Evolutionary conservation across 106 monocot genomes (phyloP), one percentile per base, ranked within the genome.

Genomic region (Alisma plantagoaquatica): DNA sequence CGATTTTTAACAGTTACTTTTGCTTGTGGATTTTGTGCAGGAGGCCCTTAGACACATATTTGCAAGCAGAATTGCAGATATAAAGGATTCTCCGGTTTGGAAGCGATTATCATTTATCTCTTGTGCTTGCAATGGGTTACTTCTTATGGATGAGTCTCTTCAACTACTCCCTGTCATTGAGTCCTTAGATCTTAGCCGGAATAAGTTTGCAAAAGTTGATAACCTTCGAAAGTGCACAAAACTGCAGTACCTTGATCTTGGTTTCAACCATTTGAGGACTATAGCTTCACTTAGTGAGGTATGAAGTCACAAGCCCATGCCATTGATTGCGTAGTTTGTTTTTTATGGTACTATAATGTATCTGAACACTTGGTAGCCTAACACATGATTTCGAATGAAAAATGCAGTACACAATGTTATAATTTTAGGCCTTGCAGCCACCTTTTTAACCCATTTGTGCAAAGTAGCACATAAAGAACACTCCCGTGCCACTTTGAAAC

Each of bases 31-130:
- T n/a, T 38, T 29, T 41, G 47, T 26, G 43, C 65, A 88, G 96
- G 76, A 98, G 74, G 89, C 96, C 20, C 74, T 98, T 27, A 72
- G 96, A 56, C 96, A 98, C 67, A 73, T 98, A 23, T 98, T 98
- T 61, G 73, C 89, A 12, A 90, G 89, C 57, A 84, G 96, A 73
- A 81, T 90, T 59, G 75, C 63, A 27, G 85, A 98, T 42, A 74
- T 98, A 75, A 90, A 82, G 57, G 84, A 89, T 23, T 89, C 88
- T 1, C 81, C 84, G 12, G 62, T 51, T 25, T 98, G 96, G 96
- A 70, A 56, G 0, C 61, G 74, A 51, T 64, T 98, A 15, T 65
- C 70, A 31, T 86, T 69, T 72, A 79, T 98, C 31, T 98, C 96
- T 19, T 98, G 84, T 59, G 78, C 89, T 49, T 82, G 65, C 49